Conservation (phyloP, 2,329 filamentous ascomycete genomes). For the Fusarium pseudograminearum region DNA sequence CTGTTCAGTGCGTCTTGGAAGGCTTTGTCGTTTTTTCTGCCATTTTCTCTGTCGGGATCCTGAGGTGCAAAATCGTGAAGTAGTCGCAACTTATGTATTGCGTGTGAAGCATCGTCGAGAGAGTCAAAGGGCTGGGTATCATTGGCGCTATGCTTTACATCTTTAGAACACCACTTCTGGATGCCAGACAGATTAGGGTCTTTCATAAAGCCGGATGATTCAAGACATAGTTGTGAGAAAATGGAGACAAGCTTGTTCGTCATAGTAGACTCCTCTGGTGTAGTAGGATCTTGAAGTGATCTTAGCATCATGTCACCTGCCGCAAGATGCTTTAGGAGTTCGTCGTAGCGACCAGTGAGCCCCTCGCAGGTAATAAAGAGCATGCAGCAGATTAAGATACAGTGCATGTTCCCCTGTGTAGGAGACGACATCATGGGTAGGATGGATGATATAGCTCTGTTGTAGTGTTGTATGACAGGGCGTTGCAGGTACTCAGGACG, state of each 20-base stretch:
- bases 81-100: not conserved
- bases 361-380: slow-evolving; percentile 17
- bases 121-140: not conserved
- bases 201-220: not conserved
- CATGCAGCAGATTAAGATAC: slow-evolving; percentile 7
- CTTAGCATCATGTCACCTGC: slow-evolving; percentile 10
- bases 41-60: not conserved
- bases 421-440: slow-evolving; percentile 5
- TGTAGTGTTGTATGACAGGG: slow-evolving; percentile 20
- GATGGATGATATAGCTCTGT: slow-evolving; percentile 16
- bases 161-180: not conserved
- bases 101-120: slow-evolving; percentile 2
- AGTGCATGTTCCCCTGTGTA: not conserved
- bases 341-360: slow-evolving; percentile 10
- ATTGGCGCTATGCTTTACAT: fast-evolving
- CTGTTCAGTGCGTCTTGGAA: not conserved
- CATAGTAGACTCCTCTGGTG: fast-evolving
- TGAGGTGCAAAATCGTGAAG: slow-evolving; percentile 13
- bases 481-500: not conserved
- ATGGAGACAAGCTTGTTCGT: not conserved
- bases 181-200: not conserved
- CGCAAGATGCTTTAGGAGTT: not conserved
- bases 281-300: not conserved
- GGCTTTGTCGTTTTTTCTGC: fast-evolving
- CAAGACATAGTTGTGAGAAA: not conserved